Conservation (phyloP, 805 yeast species). For the Candida vaughaniae region DNA sequence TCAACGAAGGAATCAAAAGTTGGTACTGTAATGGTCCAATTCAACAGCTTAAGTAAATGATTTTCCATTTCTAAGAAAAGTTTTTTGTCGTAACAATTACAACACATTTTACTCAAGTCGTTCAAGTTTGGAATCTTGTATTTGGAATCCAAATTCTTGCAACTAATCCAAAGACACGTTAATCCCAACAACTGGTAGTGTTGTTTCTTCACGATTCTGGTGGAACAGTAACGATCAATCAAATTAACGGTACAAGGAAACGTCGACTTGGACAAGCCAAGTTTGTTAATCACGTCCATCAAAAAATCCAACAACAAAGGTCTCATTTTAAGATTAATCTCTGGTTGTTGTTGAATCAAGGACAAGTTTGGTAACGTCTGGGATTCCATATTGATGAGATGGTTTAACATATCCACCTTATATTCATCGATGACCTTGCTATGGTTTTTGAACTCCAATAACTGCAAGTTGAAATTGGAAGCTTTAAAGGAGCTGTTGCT, state of each 20-base stretch:
- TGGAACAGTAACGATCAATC: slow-evolving; percentile 45
- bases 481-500: slow-evolving; percentile 35
- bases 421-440: slow-evolving; percentile 43
- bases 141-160: slow-evolving; percentile 52
- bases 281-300: slow-evolving; percentile 44
- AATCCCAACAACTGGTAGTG: slow-evolving; percentile 46
- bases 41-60: slow-evolving; percentile 58
- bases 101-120: slow-evolving; percentile 54
- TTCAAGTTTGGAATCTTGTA: slow-evolving; percentile 56
- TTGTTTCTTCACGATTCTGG: slow-evolving; percentile 44
- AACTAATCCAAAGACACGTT: slow-evolving; percentile 44
- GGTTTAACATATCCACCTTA: slow-evolving; percentile 40
- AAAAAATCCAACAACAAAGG: slow-evolving; percentile 43
- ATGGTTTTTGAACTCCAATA: slow-evolving; percentile 51
- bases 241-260: slow-evolving; percentile 46
- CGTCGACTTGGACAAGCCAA: slow-evolving; percentile 38
- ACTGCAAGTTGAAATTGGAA: slow-evolving; percentile 37
- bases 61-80: slow-evolving; percentile 68
- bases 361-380: slow-evolving; percentile 29
- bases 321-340: slow-evolving; percentile 43
- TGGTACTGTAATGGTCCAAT: slow-evolving; percentile 64
- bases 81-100: slow-evolving; percentile 54
- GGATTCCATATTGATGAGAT: slow-evolving; percentile 30
- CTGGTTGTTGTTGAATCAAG: slow-evolving; percentile 46
- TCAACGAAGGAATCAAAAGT: slow-evolving; percentile 67